Conservation (phyloP, 345 rosid genomes). For the Mangifera indica region DNA sequence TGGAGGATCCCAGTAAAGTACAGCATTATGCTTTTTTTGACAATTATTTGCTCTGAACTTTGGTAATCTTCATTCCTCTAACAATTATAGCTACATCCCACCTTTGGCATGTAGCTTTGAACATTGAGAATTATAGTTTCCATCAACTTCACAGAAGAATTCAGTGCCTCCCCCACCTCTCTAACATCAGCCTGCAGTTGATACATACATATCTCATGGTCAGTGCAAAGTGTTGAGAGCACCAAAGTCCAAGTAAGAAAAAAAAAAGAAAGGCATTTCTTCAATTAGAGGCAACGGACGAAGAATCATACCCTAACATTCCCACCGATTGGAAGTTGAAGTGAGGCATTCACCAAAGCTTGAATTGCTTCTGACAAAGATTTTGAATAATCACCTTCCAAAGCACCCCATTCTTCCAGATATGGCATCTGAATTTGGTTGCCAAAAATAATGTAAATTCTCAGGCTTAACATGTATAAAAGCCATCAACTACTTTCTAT, state of each 20-base stretch:
- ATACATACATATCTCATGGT: background rate
- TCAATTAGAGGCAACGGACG: background rate
- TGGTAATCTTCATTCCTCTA: no score
- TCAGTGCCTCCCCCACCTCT: conserved; percentile 61
- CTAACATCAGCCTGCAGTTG: conserved; percentile 57
- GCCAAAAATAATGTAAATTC: background rate
- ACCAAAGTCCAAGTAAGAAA: background rate
- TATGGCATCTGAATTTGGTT: conserved; percentile 53
- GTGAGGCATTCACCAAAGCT: conserved; percentile 57
- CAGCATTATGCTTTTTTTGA: background rate
- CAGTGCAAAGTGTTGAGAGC: background rate
- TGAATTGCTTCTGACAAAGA: conserved; percentile 60
- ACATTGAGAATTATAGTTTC: conserved; percentile 48
- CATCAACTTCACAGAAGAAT: conserved; percentile 54
- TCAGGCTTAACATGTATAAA: background rate
- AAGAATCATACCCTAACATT: conserved; percentile 44
- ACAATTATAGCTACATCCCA: conserved; percentile 6
- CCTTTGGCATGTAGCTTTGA: conserved; percentile 62
- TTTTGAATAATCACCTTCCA: conserved; percentile 52
- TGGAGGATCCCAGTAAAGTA: background rate
- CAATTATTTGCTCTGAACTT: background rate
- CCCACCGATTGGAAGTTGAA: conserved; percentile 61
- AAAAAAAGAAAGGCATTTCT: background rate
- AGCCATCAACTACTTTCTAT: no score
- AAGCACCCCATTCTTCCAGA: conserved; percentile 62